Conservation (phyloP, 1,139 yeast genomes). For the Taphrina populina region DNA sequence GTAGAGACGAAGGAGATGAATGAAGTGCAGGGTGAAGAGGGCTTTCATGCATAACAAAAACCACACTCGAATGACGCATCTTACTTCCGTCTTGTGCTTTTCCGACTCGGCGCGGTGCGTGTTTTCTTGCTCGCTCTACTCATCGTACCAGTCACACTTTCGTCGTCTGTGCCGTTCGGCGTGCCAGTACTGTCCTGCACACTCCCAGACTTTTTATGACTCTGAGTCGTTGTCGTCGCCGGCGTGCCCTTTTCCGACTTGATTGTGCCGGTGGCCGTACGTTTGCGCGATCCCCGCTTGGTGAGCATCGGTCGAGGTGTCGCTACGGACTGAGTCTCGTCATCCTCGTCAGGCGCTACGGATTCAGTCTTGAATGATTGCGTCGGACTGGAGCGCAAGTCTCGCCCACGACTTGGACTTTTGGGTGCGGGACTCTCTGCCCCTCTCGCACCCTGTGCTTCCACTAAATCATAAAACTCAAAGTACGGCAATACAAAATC, state of each 20-base stretch:
- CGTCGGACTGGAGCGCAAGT: conserved; percentile 12
- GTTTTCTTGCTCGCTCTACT: not conserved
- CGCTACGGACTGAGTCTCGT: not conserved
- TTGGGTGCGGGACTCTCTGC: conserved; percentile 4
- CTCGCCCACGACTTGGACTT: not conserved
- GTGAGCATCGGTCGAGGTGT: not conserved
- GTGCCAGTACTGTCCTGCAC: conserved; percentile 7
- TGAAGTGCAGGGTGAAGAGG: conserved; percentile 1
- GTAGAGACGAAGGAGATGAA: conserved; percentile 3
- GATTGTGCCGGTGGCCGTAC: not conserved
- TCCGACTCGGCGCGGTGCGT: conserved; percentile 11
- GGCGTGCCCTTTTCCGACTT: conserved; percentile 4
- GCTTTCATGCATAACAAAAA: not conserved
- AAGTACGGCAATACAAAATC: conserved; percentile 21
- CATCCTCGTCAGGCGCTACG: not conserved
- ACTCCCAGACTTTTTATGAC: not conserved
- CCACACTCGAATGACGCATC: not conserved
- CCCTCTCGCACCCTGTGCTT: conserved; percentile 18
- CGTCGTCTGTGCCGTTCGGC: conserved; percentile 13
- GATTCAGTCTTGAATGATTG: conserved; percentile 15
- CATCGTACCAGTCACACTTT: conserved; percentile 2
- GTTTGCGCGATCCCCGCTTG: conserved; percentile 4
- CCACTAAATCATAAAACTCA: conserved; percentile 16
- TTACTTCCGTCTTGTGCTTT: conserved; percentile 6
- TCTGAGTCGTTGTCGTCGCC: not conserved